A percentile compares a stretch with the other conserved stretches of the same genome.
phyloP scores from a whole-genome alignment of 164 flowering plant genomes.

The Vitis riparia region DNA sequence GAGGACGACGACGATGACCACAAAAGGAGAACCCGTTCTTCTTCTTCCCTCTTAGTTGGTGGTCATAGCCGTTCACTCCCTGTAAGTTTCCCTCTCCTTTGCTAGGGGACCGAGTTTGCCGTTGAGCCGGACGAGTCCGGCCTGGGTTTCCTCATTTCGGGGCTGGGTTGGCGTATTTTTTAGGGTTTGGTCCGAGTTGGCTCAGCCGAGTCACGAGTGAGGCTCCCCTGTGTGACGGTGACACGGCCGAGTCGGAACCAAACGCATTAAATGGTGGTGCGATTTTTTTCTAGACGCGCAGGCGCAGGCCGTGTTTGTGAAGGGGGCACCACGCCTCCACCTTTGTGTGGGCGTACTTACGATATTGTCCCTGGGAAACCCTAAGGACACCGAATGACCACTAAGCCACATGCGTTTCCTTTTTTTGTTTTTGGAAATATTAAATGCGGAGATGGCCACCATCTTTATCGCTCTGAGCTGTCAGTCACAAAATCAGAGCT shows the following conservation, averaged over 20 bases:
- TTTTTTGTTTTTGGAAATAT: neutral
- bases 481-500: constrained; percentile 10
- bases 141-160: neutral
- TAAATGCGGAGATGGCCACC: neutral
- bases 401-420: no score
- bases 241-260: neutral
- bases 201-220: constrained; percentile 4
- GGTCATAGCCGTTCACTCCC: neutral
- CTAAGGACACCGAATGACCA: no score
- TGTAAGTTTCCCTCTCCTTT: constrained; percentile 14
- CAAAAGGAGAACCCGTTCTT: constrained; percentile 8
- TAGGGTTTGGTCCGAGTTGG: neutral
- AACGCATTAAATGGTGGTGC: neutral
- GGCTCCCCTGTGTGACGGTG: neutral
- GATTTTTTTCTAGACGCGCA: neutral
- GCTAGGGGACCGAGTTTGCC: neutral
- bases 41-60: neutral
- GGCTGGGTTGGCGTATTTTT: neutral
- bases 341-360: neutral
- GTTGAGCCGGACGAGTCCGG: neutral
- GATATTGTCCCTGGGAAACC: no score
- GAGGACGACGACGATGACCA: constrained; percentile 35
- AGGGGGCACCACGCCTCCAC: no score
- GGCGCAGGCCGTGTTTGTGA: neutral
- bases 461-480: constrained; percentile 11